Percentiles rank a stretch among this genome's conserved stretches.
Evolutionary conservation across 352 stramenopile species (phyloP).

Genomic region (Pythium utonaiense): DNA sequence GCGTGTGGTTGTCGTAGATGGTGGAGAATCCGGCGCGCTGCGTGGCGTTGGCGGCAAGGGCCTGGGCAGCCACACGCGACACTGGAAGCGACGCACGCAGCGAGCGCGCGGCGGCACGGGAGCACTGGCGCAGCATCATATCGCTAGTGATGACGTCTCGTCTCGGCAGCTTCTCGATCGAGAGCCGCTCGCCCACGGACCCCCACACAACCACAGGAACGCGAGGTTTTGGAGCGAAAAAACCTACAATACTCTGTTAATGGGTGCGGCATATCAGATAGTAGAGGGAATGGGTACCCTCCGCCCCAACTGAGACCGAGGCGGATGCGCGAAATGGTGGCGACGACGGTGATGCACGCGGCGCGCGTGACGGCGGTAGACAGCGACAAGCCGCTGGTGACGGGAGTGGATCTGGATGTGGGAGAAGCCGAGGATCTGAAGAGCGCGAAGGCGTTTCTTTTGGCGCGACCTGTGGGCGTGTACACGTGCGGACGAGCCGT

Average conservation of each 20-base stretch:
- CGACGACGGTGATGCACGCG: slow-evolving; percentile 14
- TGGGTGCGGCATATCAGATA: neutral
- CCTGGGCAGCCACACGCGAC: slow-evolving; percentile 14
- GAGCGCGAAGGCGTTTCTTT: slow-evolving; percentile 50
- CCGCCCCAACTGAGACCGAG: neutral
- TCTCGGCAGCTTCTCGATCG: slow-evolving; percentile 8
- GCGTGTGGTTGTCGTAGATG: slow-evolving; percentile 67
- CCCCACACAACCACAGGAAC: neutral
- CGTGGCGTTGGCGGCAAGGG: slow-evolving; percentile 2
- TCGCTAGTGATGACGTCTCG: neutral
- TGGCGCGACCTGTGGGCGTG: slow-evolving; percentile 40
- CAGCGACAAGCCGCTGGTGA: neutral
- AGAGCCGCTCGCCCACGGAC: slow-evolving; percentile 10
- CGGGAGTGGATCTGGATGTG: neutral
- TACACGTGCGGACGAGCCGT: slow-evolving; percentile 62
- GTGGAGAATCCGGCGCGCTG: slow-evolving; percentile 51
- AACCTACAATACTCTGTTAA: slow-evolving; percentile 17
- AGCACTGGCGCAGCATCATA: slow-evolving; percentile 50
- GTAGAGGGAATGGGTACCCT: slow-evolving; percentile 7
- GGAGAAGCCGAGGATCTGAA: slow-evolving; percentile 10
- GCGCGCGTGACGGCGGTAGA: slow-evolving; percentile 4
- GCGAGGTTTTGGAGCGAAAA: slow-evolving; percentile 20
- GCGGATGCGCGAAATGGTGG: slow-evolving; percentile 7
- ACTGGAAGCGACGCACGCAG: slow-evolving; percentile 8
- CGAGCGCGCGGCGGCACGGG: slow-evolving; percentile 31